These are phyloP conservation scores for Lactifluus piperatus DNA, from an alignment of 768 basidiomycete genomes.

Conservation along the genomic window DNA sequence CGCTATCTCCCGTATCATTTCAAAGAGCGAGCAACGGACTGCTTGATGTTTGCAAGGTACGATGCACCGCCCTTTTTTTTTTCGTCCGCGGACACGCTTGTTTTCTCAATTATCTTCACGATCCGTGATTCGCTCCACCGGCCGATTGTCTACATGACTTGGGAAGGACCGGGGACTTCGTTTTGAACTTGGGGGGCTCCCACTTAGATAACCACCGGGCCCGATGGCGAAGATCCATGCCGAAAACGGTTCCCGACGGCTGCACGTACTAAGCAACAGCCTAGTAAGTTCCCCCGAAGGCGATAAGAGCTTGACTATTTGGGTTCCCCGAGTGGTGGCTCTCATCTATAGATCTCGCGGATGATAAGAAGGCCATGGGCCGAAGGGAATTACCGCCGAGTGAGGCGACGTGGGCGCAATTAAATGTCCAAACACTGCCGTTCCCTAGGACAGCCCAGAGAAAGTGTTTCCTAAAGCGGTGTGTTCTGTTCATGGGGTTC, in stretches of 20 bases:
- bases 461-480: conserved; percentile 11
- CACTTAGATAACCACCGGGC: conserved; percentile 4
- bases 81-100: conserved; percentile 7
- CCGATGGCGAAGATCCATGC: conserved; percentile 6
- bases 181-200: background rate
- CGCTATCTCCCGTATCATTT: background rate
- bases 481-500: conserved; percentile 16
- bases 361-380: conserved; percentile 9
- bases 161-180: background rate
- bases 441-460: conserved; percentile 13
- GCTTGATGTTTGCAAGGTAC: background rate
- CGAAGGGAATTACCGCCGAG: conserved; percentile 11
- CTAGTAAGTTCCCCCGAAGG: conserved; percentile 15
- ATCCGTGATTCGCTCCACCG: conserved; percentile 4
- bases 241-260: background rate
- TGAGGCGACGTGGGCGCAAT: background rate
- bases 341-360: conserved; percentile 10
- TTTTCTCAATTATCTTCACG: conserved; percentile 8
- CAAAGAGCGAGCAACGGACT: background rate
- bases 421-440: conserved; percentile 3
- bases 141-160: background rate
- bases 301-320: conserved; percentile 12
- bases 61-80: background rate
- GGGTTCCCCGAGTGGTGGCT: conserved; percentile 14
- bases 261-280: conserved; percentile 17